Evolutionary conservation across 1,284 basidiomycete species (phyloP).

Genomic region (Moesziomyces aphidis): DNA sequence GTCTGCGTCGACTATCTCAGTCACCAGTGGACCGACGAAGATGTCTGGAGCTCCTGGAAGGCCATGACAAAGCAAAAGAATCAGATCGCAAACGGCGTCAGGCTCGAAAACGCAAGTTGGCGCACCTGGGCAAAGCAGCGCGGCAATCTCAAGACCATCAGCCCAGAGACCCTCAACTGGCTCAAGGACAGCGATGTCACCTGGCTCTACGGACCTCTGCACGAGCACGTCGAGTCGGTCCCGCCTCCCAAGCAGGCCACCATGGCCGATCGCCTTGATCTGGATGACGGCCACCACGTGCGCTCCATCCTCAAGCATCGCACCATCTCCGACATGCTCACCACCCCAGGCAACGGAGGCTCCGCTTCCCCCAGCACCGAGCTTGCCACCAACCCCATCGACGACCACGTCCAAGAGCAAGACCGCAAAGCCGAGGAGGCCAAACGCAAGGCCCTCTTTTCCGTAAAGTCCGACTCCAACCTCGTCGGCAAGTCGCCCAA

Average conservation of each 20-base stretch:
- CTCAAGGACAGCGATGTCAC: conserved; percentile 99
- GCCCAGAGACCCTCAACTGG: conserved; percentile 98
- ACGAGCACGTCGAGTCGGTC: conserved; percentile 74
- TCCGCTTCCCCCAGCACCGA: conserved; percentile 72
- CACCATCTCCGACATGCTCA: conserved; percentile 88
- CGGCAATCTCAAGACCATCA: conserved; percentile 93
- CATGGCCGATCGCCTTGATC: conserved; percentile 72
- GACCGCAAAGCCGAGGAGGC: conserved; percentile 37
- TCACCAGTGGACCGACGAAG: conserved; percentile 97
- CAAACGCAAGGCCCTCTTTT: conserved; percentile 37
- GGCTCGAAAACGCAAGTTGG: conserved; percentile 98
- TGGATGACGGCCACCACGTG: conserved; percentile 68
- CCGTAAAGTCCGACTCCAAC: conserved; percentile 58
- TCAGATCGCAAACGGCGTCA: conserved; percentile 93
- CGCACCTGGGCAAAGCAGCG: conserved; percentile 99
- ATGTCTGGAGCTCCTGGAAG: conserved; percentile 97
- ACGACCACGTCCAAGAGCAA: conserved; percentile 53
- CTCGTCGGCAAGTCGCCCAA: conserved; percentile 36
- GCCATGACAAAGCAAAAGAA: conserved; percentile 99
- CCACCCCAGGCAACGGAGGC: conserved; percentile 67
- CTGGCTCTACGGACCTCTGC: conserved; percentile 97
- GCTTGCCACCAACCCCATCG: conserved; percentile 45
- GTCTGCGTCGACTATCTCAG: conserved; percentile 79
- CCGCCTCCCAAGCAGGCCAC: conserved; percentile 72
- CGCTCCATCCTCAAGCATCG: conserved; percentile 98